Evolutionary conservation across 164 flowering plant species (phyloP), one percentile per base, ranked within the genome.

Genomic region (Hamamelis virginiana): DNA sequence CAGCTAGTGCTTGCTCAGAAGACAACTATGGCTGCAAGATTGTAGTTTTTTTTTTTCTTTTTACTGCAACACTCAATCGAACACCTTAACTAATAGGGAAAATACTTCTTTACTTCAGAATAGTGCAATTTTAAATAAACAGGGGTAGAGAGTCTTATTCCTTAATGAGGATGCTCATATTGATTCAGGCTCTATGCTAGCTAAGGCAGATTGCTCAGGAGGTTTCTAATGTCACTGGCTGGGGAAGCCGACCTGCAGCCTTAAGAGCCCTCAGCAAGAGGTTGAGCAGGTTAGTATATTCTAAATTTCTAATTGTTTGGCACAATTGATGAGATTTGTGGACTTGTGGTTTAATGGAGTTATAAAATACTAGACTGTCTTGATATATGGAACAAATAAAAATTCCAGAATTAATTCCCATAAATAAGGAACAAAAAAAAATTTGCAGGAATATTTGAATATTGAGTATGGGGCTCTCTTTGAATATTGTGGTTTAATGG

Each of bases 161-260:
- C 55, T 57, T 0, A 59, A 44, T 60, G 16, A 9, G 68, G 15
- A 22, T 46, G 25, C n/a, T 41, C 18, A 47, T 41, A 62, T 33
- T 66, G 23, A 51, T 73, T 52, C 76, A 96, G 99, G 99, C 96
- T 46, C 68, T 96, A 46, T 95, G 98, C 74, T 98, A 92, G 66
- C 78, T 95, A 25, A 83, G 90, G 81, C 99, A 95, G 82, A 84
- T 95, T 25, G 87, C 98, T 18, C 91, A 84, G 60, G 99, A 95
- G 66, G 84, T 83, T 71, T 83, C 96, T 53, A 85, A 76, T 74
- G 86, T 85, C 45, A 75, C 81, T 60, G 83, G 86, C 53, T 89
- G 99, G 92, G 92, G 92, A 4, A 80, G 96, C 68, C 81, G 87
- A 50, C 99, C 99, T 64, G 96, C 98, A 55, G 92, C 91, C 58